Base-by-base conservation (phyloP, 2,329 filamentous ascomycete genomes). In the Beauveria medogensis region DNA sequence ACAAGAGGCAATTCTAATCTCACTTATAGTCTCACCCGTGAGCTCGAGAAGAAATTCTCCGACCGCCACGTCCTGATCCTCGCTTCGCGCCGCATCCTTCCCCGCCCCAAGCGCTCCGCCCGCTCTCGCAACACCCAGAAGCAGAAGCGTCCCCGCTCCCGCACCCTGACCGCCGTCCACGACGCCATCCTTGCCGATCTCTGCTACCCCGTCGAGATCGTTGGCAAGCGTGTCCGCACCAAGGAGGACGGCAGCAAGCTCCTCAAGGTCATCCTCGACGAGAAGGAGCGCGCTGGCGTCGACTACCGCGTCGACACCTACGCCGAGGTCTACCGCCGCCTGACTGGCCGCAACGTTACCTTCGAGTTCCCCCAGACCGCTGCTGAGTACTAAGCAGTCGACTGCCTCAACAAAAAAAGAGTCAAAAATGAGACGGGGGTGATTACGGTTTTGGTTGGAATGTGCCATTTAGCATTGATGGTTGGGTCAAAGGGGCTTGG, bases 31-130 rank as follows among this genome's bases (percentile, higher is more conserved):
- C 88, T 99, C 77, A 99, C 94, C 81, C 94, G 94, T 82, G 94
- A 99, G 87, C 92, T 99, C 77, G 94, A 99, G 90, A 99, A 99
- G 92, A 99, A 99, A 86, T 99, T 99, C 91, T 97, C 94, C 69
- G 94, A 99, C 87, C 94, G 94, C 82, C 94, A 99, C 82, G 94
- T 99, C 79, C 85, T 99, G 79, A 92, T 99, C 87, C 89, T 99
- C 73, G 94, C 94, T 73, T 95, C 93, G 76, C 94, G 94, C 86
- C 94, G 94, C 81, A 99, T 99, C 75, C 87, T 99, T 66, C 93
- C 94, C 78, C 92, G 92, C 80, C 94, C 94, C 79, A 97, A 97
- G 91, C 92, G 93, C 78, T 96, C 92, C 78, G 91, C 88, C 84
- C 92, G 92, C 83, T 91, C 89, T 71, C 93, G 94, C 85, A 92